Conservation (phyloP, 2,329 filamentous ascomycete species). For the Fusarium fujikuroi region DNA sequence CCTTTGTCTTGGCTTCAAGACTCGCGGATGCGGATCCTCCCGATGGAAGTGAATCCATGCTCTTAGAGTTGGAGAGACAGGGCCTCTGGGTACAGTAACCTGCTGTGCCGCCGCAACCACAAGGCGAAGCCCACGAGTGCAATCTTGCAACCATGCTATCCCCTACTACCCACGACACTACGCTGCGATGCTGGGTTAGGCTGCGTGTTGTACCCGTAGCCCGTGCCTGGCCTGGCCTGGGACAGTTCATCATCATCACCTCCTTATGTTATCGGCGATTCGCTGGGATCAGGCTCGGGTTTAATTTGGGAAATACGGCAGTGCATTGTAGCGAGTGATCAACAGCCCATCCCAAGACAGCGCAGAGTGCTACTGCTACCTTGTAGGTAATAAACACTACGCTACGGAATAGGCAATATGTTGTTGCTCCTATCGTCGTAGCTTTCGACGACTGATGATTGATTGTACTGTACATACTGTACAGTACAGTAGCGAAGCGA, state of each 20-base stretch:
- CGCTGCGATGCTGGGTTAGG: neutral
- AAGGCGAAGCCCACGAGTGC: constrained; percentile 6
- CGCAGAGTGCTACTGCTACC: constrained; percentile 27
- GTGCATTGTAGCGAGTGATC: constrained; percentile 10
- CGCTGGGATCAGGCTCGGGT: neutral
- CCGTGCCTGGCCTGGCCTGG: neutral
- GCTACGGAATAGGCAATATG: neutral
- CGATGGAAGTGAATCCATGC: constrained; percentile 6
- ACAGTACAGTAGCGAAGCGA: neutral
- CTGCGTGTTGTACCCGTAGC: constrained; percentile 12
- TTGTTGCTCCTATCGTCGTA: neutral
- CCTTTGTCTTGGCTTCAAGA: neutral
- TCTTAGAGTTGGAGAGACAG: neutral
- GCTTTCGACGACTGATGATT: neutral
- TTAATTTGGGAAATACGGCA: constrained; percentile 26
- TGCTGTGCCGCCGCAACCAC: constrained; percentile 29
- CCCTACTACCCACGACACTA: neutral
- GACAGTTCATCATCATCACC: neutral
- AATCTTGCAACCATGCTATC: constrained; percentile 22
- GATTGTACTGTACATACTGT: neutral
- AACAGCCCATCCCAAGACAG: constrained; percentile 1
- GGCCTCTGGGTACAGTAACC: constrained; percentile 35
- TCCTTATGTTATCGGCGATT: constrained; percentile 9
- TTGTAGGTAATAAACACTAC: neutral
- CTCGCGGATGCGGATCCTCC: constrained; percentile 27